Evolutionary conservation across 2,329 filamentous ascomycete genomes (phyloP), one percentile per base, ranked within the genome.

Genomic region (Calonectria naviculata): DNA sequence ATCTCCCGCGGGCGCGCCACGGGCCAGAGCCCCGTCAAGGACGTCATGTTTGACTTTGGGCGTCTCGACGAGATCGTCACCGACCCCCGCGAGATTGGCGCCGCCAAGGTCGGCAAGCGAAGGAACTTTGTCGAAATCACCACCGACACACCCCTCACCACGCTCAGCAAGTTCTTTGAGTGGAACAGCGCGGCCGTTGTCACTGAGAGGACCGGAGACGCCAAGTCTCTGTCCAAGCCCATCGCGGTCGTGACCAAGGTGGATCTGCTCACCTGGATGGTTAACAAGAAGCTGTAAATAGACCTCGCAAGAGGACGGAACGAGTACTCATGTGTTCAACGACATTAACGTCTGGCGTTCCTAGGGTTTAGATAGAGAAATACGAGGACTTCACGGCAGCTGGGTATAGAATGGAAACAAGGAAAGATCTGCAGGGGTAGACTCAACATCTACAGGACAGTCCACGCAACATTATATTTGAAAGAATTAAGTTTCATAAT

Each of bases 101-200:
- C 82, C 19, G 78, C 81, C 42, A 80, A 84, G 71, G 78, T 80
- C 26, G 82, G 78, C 68, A 83, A 83, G 73, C 89, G 90, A 83
- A 88, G 92, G 70, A 92, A 93, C 80, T 99, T 98, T 84, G 93
- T 98, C 62, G 94, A 98, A 84, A 98, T 99, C 80, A 98, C 97
- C 8, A 87, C 93, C 81, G 94, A 98, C 75, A 99, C 97, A 1
- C 93, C 93, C 4, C 88, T 99, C 44, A 90, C 89, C 56, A 92
- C 93, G 52, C 88, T 99, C 65, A 96, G 95, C 86, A 92, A 94
- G 79, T 99, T 99, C 85, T 95, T 98, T 75, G 95, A 98, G 85
- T 98, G 97, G 95, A 98, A 99, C 84, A 97, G 94, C 76, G 96
- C 97, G 0, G 97, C 97, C 0, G 92, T 99, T 60, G 95, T 99